These are phyloP conservation scores for Chaetomium globosum DNA, from an alignment of 2,329 filamentous ascomycete species.

Conservation along the genomic window DNA sequence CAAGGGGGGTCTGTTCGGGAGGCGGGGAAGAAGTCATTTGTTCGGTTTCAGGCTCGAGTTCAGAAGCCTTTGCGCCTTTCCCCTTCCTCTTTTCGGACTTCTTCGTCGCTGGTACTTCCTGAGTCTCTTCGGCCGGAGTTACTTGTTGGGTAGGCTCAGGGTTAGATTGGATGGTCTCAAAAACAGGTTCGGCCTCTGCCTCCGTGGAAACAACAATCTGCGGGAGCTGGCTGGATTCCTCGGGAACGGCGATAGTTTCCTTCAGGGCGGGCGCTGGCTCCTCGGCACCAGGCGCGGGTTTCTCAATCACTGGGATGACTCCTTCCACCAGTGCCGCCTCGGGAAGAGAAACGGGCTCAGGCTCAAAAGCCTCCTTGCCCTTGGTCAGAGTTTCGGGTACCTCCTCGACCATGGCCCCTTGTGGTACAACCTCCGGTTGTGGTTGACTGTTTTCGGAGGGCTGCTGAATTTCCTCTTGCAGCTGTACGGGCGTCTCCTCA, in stretches of 20 bases:
- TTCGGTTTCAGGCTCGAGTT: constrained; percentile 6
- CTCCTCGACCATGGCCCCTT: too few species aligned
- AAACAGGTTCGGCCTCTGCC: too few species aligned
- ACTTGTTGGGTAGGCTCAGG: neutral
- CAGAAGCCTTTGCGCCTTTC: constrained; percentile 11
- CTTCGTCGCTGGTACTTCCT: constrained; percentile 19
- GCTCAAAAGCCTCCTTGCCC: too few species aligned
- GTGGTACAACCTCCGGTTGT: neutral
- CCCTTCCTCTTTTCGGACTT: constrained; percentile 29
- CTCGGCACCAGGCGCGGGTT: neutral
- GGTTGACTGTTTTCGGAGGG: neutral
- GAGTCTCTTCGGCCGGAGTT: neutral
- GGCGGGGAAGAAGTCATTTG: neutral
- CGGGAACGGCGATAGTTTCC: too few species aligned
- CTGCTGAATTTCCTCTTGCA: neutral
- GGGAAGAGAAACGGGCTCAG: too few species aligned
- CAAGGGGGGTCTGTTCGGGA: neutral
- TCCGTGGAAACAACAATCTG: too few species aligned
- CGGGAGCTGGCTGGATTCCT: too few species aligned
- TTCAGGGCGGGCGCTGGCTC: too few species aligned
- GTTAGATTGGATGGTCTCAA: too few species aligned
- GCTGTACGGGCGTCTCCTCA: neutral
- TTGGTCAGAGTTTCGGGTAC: too few species aligned
- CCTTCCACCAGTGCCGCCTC: too few species aligned
- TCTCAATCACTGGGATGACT: too few species aligned